Conservation (phyloP, 164 flowering plant genomes). For the Vitis rupestris region DNA sequence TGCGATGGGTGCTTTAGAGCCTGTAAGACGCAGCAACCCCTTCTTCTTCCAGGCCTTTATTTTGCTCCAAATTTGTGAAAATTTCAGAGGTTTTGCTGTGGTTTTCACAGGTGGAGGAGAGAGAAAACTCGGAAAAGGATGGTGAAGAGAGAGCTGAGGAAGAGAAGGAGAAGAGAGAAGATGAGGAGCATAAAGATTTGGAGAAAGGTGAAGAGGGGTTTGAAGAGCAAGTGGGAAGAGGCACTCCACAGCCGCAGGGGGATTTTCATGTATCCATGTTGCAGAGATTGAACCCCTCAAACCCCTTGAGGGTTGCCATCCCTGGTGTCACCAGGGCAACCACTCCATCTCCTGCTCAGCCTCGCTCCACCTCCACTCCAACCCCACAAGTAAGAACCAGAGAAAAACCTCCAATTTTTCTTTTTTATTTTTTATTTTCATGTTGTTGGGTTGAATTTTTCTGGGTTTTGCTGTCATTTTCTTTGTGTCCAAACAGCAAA, state of each 20-base stretch:
- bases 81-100: neutral
- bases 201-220: constrained; percentile 31
- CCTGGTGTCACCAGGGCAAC: constrained; percentile 38
- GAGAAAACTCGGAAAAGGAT: neutral
- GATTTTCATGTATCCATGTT: constrained; percentile 32
- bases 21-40: neutral
- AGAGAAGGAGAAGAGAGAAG: constrained; percentile 13
- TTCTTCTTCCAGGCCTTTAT: neutral
- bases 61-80: neutral
- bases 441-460: neutral
- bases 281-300: constrained; percentile 53
- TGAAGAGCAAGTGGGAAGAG: constrained; percentile 5
- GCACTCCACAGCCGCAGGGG: neutral
- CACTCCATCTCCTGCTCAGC: constrained; percentile 27
- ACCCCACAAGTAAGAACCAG: constrained; percentile 42
- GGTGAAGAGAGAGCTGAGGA: constrained; percentile 6
- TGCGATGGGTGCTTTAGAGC: constrained; percentile 10
- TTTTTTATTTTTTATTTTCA: neutral
- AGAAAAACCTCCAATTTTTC: neutral
- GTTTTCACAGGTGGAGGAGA: constrained; percentile 13
- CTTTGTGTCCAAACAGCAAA: constrained; percentile 29
- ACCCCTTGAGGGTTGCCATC: constrained; percentile 61
- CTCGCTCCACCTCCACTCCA: constrained; percentile 27
- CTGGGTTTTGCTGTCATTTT: constrained; percentile 5
- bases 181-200: constrained; percentile 10